phyloP scores from a whole-genome alignment of 208 protist genomes.

The Acanthamoeba castellanii region DNA sequence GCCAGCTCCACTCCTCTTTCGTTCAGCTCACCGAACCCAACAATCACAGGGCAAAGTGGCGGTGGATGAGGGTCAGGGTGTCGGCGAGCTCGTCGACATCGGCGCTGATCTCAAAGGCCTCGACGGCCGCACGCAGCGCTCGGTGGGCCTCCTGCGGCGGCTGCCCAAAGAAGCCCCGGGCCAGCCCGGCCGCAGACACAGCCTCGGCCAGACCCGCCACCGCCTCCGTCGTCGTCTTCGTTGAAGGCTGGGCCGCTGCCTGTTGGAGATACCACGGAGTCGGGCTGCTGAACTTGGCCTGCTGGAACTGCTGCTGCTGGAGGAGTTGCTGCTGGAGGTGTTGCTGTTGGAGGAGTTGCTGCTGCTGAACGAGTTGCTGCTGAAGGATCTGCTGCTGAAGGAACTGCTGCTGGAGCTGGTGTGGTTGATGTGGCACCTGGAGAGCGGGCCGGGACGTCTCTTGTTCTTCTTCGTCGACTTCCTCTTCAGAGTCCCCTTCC shows the following conservation, averaged over 20 bases:
- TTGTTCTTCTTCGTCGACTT: neutral
- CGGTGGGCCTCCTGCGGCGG: neutral
- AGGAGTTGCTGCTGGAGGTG: too few relatives aligned
- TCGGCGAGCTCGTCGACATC: neutral
- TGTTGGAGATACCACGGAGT: neutral
- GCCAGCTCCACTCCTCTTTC: too few relatives aligned
- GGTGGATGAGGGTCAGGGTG: neutral
- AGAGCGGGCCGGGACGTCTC: too few relatives aligned
- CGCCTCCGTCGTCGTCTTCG: neutral
- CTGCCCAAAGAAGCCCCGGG: neutral
- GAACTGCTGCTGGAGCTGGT: neutral
- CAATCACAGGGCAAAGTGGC: neutral
- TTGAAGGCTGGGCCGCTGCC: neutral
- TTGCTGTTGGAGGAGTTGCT: too few relatives aligned
- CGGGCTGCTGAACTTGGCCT: neutral
- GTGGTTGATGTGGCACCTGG: too few relatives aligned
- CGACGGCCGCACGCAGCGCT: neutral
- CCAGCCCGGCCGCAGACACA: neutral
- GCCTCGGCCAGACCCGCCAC: neutral
- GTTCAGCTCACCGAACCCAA: too few relatives aligned
- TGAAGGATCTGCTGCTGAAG: too few relatives aligned
- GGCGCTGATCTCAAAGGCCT: constrained; percentile 3
- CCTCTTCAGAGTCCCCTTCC: neutral
- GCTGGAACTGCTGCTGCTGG: too few relatives aligned
- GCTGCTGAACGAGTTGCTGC: too few relatives aligned